Conservation (phyloP, 2,329 filamentous ascomycete species). For the Microcera coccophila region DNA sequence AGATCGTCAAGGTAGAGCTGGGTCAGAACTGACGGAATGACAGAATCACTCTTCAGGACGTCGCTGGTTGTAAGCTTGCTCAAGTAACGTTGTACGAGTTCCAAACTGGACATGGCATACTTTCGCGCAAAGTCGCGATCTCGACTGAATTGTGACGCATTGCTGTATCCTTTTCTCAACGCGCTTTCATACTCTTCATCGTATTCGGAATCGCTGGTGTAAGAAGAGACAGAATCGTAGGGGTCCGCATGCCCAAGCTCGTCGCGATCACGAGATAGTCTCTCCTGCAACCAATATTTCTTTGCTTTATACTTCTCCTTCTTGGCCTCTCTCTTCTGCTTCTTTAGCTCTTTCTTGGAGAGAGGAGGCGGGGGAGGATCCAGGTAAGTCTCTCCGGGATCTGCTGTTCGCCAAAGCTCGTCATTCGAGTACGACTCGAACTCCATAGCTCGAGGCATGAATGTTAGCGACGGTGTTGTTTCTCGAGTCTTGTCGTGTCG, state of each 20-base stretch:
- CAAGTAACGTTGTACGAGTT: conserved; percentile 23
- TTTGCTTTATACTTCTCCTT: background rate
- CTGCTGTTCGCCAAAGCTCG: conserved; percentile 24
- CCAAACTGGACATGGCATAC: conserved; percentile 20
- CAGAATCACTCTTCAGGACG: conserved; percentile 8
- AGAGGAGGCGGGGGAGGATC: conserved; percentile 21
- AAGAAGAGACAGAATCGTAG: conserved; percentile 12
- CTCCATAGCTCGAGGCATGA: conserved; percentile 29
- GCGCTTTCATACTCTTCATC: conserved; percentile 19
- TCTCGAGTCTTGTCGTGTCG: conserved; percentile 18
- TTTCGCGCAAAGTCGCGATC: conserved; percentile 29
- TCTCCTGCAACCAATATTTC: background rate
- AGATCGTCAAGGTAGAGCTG: conserved; percentile 22
- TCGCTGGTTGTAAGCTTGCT: conserved; percentile 8
- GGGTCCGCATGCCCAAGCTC: background rate
- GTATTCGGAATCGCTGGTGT: conserved; percentile 19
- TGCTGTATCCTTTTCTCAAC: conserved; percentile 15
- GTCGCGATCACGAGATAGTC: background rate
- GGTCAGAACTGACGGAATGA: conserved; percentile 14
- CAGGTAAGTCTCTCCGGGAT: conserved; percentile 23
- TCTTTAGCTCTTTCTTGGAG: conserved; percentile 13
- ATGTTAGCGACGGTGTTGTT: conserved; percentile 22
- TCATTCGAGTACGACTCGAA: conserved; percentile 28
- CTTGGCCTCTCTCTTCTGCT: conserved; percentile 8
- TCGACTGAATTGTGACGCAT: conserved; percentile 15